Conservation (phyloP, 192 early-diverging fungal species). For the Coemansia sp. region DNA sequence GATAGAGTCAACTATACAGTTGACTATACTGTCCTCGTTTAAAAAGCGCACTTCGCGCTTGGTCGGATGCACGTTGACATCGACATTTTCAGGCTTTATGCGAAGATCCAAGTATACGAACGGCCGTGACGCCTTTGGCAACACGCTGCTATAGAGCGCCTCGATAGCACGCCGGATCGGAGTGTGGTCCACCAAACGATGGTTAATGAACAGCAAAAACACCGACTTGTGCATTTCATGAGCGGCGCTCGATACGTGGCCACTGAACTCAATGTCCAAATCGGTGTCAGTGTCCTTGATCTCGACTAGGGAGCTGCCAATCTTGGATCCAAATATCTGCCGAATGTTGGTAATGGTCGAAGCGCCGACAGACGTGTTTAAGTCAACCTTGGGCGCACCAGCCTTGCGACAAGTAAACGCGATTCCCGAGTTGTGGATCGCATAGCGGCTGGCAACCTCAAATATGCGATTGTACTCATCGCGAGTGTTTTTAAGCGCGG, state of each 20-base stretch:
- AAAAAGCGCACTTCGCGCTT: slow-evolving; percentile 93
- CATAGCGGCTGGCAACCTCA: slow-evolving; percentile 88
- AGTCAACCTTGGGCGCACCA: slow-evolving; percentile 69
- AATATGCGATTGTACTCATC: slow-evolving; percentile 92
- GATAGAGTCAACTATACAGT: slow-evolving; percentile 65
- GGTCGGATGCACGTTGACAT: slow-evolving; percentile 98
- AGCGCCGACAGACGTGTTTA: slow-evolving; percentile 66
- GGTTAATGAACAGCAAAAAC: slow-evolving; percentile 94
- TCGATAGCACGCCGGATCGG: slow-evolving; percentile 83
- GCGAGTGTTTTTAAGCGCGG: slow-evolving; percentile 76
- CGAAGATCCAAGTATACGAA: slow-evolving; percentile 90
- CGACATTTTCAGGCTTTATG: slow-evolving; percentile 85
- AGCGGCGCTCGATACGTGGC: slow-evolving; percentile 86
- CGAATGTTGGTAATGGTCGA: slow-evolving; percentile 76
- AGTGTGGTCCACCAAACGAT: slow-evolving; percentile 71
- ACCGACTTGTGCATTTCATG: slow-evolving; percentile 81
- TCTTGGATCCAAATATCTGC: slow-evolving; percentile 76
- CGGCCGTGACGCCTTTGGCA: slow-evolving; percentile 83
- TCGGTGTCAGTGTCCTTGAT: slow-evolving; percentile 55
- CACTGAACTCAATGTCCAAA: slow-evolving; percentile 65
- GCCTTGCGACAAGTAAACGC: slow-evolving; percentile 91
- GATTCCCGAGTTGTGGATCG: slow-evolving; percentile 84
- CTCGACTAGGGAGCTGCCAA: slow-evolving; percentile 75
- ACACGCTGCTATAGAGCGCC: slow-evolving; percentile 69
- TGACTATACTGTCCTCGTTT: slow-evolving; percentile 83